A percentile compares a stretch with the other conserved stretches of the same genome.
These are phyloP conservation scores for Verticillium tricorpus DNA, from an alignment of 2,329 filamentous ascomycete genomes.

Conservation along the genomic window DNA sequence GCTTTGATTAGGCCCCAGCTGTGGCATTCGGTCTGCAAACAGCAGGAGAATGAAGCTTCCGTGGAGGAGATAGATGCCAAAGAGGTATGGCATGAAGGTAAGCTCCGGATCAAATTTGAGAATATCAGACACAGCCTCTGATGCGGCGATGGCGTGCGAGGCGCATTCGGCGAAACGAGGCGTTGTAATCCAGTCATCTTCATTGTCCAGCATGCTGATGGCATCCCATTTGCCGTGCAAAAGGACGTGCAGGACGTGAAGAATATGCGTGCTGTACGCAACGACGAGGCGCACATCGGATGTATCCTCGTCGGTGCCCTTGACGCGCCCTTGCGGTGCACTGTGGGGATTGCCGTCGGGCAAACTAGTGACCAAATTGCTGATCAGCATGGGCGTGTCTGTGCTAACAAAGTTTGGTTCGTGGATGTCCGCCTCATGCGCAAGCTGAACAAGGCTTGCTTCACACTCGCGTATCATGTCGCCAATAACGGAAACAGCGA, in stretches of 20 bases:
- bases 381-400: slow-evolving; percentile 11
- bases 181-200: slow-evolving; percentile 44
- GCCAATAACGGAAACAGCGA: slow-evolving; percentile 28
- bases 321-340: slow-evolving; percentile 5
- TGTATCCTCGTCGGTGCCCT: slow-evolving; percentile 16
- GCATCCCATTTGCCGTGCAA: slow-evolving; percentile 46
- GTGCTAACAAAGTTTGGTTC: not conserved
- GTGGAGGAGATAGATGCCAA: slow-evolving; percentile 47
- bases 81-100: slow-evolving; percentile 48
- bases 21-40: slow-evolving; percentile 44
- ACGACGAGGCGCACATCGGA: slow-evolving; percentile 33
- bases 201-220: slow-evolving; percentile 42
- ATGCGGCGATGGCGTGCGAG: slow-evolving; percentile 40
- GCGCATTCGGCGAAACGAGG: slow-evolving; percentile 39
- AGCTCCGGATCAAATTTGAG: slow-evolving; percentile 43
- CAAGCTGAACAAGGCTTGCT: slow-evolving; percentile 28
- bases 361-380: slow-evolving; percentile 15
- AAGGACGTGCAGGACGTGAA: slow-evolving; percentile 43
- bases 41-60: slow-evolving; percentile 45
- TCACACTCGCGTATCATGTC: slow-evolving; percentile 33
- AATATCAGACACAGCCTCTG: slow-evolving; percentile 39
- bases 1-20: slow-evolving; percentile 37
- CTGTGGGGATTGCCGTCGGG: slow-evolving; percentile 1
- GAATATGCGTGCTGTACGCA: slow-evolving; percentile 42
- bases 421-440: slow-evolving; percentile 15